phyloP scores from a whole-genome alignment of 768 basidiomycete species.

The Suillus spraguei region DNA sequence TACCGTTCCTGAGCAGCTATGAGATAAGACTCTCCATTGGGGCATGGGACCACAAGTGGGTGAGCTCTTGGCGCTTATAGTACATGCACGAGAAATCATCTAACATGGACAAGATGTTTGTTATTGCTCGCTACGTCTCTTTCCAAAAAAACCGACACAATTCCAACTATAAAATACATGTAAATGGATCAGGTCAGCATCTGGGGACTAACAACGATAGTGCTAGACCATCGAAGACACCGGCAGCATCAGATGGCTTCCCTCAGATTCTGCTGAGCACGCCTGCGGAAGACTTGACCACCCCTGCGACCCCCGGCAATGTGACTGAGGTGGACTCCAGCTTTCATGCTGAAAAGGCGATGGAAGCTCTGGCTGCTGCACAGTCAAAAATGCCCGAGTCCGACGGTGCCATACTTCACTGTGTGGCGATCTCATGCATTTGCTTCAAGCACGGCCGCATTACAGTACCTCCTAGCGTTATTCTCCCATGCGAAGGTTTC shows the following conservation, averaged over 20 bases:
- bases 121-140: conserved; percentile 65
- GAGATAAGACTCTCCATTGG: conserved; percentile 60
- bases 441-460: conserved; percentile 76
- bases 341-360: conserved; percentile 16
- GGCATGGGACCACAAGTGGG: conserved; percentile 83
- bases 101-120: conserved; percentile 49
- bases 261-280: conserved; percentile 38
- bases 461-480: conserved; percentile 69
- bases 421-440: conserved; percentile 60
- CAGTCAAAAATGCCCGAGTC: conserved; percentile 24
- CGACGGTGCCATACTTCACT: conserved; percentile 63
- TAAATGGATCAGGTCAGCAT: neutral
- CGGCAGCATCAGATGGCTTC: conserved; percentile 18
- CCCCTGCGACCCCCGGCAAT: conserved; percentile 25
- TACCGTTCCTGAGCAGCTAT: conserved; percentile 61
- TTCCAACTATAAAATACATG: neutral
- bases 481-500: conserved; percentile 63
- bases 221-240: conserved; percentile 18
- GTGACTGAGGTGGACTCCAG: conserved; percentile 11
- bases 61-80: conserved; percentile 32
- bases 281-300: conserved; percentile 33
- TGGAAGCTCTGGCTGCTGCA: conserved; percentile 14
- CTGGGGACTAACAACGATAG: conserved; percentile 7
- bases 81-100: conserved; percentile 1
- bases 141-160: conserved; percentile 35